phyloP scores from a whole-genome alignment of 257 asterid genomes.

The Mentha longifolia region DNA sequence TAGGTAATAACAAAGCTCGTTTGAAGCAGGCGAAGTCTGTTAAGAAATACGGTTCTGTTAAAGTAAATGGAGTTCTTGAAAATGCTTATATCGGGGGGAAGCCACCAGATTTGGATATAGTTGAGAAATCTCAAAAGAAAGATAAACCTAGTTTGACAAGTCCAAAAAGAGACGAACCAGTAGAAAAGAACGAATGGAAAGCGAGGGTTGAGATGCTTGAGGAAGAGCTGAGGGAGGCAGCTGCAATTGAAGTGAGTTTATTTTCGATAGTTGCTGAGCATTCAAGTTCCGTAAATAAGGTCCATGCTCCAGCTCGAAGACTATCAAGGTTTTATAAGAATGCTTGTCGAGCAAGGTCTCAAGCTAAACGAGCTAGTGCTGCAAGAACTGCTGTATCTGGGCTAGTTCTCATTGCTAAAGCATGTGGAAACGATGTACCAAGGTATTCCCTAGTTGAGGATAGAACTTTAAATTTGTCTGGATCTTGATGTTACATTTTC shows the following conservation, averaged over 20 bases:
- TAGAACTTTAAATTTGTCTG: too few species aligned
- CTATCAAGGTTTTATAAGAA: slow-evolving; percentile 75
- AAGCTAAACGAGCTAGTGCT: slow-evolving; percentile 72
- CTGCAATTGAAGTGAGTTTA: slow-evolving; percentile 78
- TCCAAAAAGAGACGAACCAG: slow-evolving; percentile 45
- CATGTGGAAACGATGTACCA: slow-evolving; percentile 93
- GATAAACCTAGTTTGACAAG: slow-evolving; percentile 27
- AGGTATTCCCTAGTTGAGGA: too few species aligned
- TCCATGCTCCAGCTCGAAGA: slow-evolving; percentile 91
- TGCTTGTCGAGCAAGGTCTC: slow-evolving; percentile 61
- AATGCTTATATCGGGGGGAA: slow-evolving; percentile 40
- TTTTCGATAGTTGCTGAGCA: slow-evolving; percentile 86
- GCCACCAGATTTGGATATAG: slow-evolving; percentile 44
- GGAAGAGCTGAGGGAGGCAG: slow-evolving; percentile 84
- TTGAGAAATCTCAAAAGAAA: slow-evolving; percentile 41
- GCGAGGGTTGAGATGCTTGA: slow-evolving; percentile 66
- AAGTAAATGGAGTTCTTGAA: slow-evolving; percentile 38
- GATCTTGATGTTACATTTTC: not conserved
- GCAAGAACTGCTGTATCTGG: slow-evolving; percentile 88
- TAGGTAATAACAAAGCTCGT: slow-evolving; percentile 46
- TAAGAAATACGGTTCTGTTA: slow-evolving; percentile 41
- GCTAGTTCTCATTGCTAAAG: slow-evolving; percentile 79
- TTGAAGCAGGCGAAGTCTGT: slow-evolving; percentile 62
- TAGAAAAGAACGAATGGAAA: slow-evolving; percentile 52
- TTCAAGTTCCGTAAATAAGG: slow-evolving; percentile 71